These are phyloP conservation scores for Ophiostoma populinum DNA, from an alignment of 2,329 filamentous ascomycete species.

Conservation along the genomic window DNA sequence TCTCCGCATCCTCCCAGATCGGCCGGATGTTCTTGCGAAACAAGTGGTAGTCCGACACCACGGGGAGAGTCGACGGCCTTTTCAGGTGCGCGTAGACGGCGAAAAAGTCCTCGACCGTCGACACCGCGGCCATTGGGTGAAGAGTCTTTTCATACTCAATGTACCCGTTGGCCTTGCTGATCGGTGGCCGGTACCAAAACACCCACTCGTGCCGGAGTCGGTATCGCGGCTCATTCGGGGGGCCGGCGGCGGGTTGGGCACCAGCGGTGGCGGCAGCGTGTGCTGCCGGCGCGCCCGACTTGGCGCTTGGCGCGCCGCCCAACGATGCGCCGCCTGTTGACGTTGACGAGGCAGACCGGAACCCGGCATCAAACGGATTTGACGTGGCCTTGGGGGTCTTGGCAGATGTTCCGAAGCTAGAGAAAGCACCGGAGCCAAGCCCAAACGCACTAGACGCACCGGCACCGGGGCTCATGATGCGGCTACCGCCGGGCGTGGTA, in stretches of 20 bases:
- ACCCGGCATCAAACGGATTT: constrained; percentile 61
- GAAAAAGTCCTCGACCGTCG: constrained; percentile 82
- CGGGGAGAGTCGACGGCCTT: constrained; percentile 68
- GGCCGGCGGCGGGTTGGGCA: constrained; percentile 19
- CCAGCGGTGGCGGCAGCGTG: constrained; percentile 17
- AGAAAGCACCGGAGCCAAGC: constrained; percentile 86
- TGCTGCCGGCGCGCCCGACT: constrained; percentile 35
- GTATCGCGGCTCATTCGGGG: constrained; percentile 24
- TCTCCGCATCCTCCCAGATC: constrained; percentile 97
- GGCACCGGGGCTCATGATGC: constrained; percentile 57
- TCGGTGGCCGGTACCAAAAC: constrained; percentile 93
- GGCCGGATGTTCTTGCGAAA: constrained; percentile 94
- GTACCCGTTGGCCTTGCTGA: constrained; percentile 76
- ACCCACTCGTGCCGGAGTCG: constrained; percentile 78
- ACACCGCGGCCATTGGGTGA: constrained; percentile 66
- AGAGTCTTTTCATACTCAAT: constrained; percentile 95
- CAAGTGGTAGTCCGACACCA: constrained; percentile 93
- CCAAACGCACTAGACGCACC: constrained; percentile 80
- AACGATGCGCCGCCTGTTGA: constrained; percentile 15
- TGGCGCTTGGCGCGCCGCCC: constrained; percentile 35
- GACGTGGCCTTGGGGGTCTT: constrained; percentile 81
- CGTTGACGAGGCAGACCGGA: constrained; percentile 26
- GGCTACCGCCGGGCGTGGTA: constrained; percentile 46
- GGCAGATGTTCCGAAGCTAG: constrained; percentile 69
- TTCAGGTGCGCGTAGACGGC: constrained; percentile 77